These are phyloP conservation scores for Clitopilus hobsonii DNA, from an alignment of 768 basidiomycete species.

Conservation along the genomic window DNA sequence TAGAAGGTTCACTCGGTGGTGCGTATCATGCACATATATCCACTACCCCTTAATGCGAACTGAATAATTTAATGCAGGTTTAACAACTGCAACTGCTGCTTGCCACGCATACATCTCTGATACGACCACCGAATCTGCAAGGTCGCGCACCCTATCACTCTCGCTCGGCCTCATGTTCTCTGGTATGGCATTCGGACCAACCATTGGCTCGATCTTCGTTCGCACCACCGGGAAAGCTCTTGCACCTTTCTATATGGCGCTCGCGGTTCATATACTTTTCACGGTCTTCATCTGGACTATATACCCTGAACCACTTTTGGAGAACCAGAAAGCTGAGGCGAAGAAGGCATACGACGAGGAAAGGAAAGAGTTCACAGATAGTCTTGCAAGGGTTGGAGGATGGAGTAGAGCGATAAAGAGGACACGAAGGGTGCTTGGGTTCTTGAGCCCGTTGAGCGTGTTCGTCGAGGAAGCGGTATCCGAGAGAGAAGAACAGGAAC, in stretches of 20 bases:
- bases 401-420: constrained; percentile 26
- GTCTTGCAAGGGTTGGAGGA: constrained; percentile 10
- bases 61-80: constrained; percentile 26
- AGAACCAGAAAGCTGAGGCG: constrained; percentile 38
- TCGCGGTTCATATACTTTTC: constrained; percentile 44
- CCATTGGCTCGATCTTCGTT: constrained; percentile 64
- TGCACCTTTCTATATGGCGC: constrained; percentile 70
- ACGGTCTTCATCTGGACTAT: constrained; percentile 47
- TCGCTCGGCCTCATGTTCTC: constrained; percentile 61
- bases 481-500: constrained; percentile 36
- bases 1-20: constrained; percentile 77
- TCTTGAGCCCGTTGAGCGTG: constrained; percentile 68
- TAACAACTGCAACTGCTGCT: constrained; percentile 43
- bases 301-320: constrained; percentile 76
- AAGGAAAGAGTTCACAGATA: constrained; percentile 13
- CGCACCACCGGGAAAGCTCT: constrained; percentile 47
- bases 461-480: constrained; percentile 37
- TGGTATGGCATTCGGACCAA: constrained; percentile 78
- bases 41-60: constrained; percentile 19
- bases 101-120: constrained; percentile 69
- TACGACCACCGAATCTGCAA: constrained; percentile 46
- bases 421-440: constrained; percentile 46
- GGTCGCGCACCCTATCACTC: constrained; percentile 67
- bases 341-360: constrained; percentile 30
- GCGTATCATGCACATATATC: constrained; percentile 13